These are phyloP conservation scores for Salix suchowensis DNA, from an alignment of 345 rosid species.

Conservation along the genomic window DNA sequence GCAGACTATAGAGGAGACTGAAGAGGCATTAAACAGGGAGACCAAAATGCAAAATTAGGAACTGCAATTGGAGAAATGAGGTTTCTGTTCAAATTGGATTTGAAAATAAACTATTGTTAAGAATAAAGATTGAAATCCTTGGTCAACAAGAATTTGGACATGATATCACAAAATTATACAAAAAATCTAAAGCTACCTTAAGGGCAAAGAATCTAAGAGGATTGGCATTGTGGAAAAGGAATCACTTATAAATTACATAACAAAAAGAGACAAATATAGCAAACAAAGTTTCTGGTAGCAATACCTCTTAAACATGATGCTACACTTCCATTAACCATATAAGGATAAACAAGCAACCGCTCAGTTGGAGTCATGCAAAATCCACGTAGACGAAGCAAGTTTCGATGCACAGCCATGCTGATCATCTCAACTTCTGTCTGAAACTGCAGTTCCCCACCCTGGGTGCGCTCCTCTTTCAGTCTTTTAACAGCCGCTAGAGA, in stretches of 20 bases:
- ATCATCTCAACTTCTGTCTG: conserved; percentile 94
- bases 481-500: conserved; percentile 79
- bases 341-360: conserved; percentile 85
- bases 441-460: conserved; percentile 83
- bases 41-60: not conserved
- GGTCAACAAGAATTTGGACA: not conserved
- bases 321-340: conserved; percentile 86
- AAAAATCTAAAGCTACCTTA: not conserved
- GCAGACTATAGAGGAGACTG: not conserved
- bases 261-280: not conserved
- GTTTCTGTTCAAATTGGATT: not conserved
- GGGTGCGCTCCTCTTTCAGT: conserved; percentile 81
- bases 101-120: not conserved
- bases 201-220: not conserved
- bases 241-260: not conserved
- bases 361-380: conserved; percentile 97
- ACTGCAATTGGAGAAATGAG: not conserved
- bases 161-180: not conserved
- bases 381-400: conserved; percentile 77
- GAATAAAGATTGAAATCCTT: not conserved
- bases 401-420: conserved; percentile 92
- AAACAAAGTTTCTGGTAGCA: not conserved
- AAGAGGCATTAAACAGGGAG: not conserved
- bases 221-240: not conserved
- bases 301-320: conserved; percentile 93